Conservation (phyloP, 129 eudicot species). For the Scalesia atractyloides region DNA sequence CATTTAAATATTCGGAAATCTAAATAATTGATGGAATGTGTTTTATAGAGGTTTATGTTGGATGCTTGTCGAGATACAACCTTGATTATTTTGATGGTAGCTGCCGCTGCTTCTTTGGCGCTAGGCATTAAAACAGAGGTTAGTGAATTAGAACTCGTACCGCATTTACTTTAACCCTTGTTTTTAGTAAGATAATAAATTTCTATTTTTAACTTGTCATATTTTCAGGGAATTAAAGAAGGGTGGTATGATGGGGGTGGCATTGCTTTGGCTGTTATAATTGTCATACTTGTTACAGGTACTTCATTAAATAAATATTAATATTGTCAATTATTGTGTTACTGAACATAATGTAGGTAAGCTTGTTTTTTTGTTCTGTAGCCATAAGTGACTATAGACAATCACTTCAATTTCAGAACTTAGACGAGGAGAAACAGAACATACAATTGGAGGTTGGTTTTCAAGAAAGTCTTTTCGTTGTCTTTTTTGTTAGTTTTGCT, state of each 20-base stretch:
- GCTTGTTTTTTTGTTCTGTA: conserved; percentile 36
- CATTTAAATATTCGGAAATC: background rate
- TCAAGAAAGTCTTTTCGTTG: background rate
- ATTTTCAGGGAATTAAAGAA: conserved; percentile 74
- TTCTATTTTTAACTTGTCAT: conserved; percentile 5
- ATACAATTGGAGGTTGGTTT: conserved; percentile 83
- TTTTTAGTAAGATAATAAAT: background rate
- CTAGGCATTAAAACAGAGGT: conserved; percentile 98
- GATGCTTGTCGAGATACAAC: conserved; percentile 94
- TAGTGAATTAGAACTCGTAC: conserved; percentile 16
- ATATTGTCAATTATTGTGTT: background rate
- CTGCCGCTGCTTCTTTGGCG: conserved; percentile 94
- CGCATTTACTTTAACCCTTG: background rate
- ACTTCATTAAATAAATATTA: conserved; percentile 22
- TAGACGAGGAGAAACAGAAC: conserved; percentile 93
- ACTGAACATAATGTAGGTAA: conserved; percentile 1
- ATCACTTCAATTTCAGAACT: conserved; percentile 81
- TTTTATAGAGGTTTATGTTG: conserved; percentile 63
- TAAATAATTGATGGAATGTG: background rate
- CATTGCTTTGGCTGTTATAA: conserved; percentile 84
- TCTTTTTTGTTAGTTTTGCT: background rate
- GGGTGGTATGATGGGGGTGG: conserved; percentile 99
- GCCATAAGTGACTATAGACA: conserved; percentile 89
- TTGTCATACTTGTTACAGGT: conserved; percentile 93
- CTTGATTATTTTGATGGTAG: conserved; percentile 89